Percentiles rank a stretch among this genome's conserved stretches.
phyloP scores from a whole-genome alignment of 495 filamentous ascomycete species.

The Penicillium ochrochloron region DNA sequence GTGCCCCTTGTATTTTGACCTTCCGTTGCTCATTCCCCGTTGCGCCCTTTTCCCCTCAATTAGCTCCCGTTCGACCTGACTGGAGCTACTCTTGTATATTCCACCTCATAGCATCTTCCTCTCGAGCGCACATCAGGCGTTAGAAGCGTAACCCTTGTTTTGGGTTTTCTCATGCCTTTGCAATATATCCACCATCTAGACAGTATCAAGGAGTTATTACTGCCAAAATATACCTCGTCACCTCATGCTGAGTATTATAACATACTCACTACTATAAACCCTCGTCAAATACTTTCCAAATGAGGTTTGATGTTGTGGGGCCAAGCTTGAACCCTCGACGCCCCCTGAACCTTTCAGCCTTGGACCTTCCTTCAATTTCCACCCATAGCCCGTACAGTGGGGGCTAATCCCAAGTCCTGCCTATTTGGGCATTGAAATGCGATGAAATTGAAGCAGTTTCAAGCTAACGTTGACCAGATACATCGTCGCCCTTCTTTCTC shows the following conservation, averaged over 20 bases:
- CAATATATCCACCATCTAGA: background rate
- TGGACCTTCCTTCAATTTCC: background rate
- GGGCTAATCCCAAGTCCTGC: background rate
- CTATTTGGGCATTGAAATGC: background rate
- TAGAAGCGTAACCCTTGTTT: slow-evolving; percentile 10
- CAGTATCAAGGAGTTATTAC: background rate
- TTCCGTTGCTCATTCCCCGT: slow-evolving; percentile 7
- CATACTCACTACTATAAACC: too few relatives aligned
- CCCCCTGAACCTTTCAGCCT: background rate
- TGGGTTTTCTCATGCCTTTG: background rate
- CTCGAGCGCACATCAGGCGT: slow-evolving; percentile 24
- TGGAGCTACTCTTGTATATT: slow-evolving; percentile 20
- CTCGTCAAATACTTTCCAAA: background rate
- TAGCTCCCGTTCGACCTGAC: background rate
- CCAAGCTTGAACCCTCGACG: background rate
- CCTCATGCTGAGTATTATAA: too few relatives aligned
- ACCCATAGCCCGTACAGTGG: background rate
- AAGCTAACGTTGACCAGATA: background rate
- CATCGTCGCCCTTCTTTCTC: background rate
- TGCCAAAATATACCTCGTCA: too few relatives aligned
- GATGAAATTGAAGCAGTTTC: background rate
- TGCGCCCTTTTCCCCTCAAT: background rate
- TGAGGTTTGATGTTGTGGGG: background rate
- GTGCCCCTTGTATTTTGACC: background rate
- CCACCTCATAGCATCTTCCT: slow-evolving; percentile 22